Evolutionary conservation across 768 basidiomycete species (phyloP), one percentile per base, ranked within the genome.

Genomic region (Leccinellum luteum): DNA sequence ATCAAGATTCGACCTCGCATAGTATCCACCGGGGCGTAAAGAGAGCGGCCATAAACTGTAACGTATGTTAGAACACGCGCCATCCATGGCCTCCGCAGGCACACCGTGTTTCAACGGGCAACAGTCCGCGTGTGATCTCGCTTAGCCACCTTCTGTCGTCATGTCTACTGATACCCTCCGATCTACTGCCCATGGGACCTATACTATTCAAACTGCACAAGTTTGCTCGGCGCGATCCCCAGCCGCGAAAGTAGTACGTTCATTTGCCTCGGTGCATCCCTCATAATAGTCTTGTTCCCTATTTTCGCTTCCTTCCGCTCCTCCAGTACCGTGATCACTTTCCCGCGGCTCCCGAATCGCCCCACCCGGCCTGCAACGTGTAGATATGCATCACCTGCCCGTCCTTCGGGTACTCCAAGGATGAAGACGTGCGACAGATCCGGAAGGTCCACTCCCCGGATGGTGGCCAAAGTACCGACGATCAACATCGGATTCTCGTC

Each of bases 321-420:
- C 48, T 81, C 79, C 34, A 91, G 69, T 38, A 90, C 75, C 27
- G 78, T 83, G 56, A 92, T 75, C 52, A 90, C 87, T 71, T 82
- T 86, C 15, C 89, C 89, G 21, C 70, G 72, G 44, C 81, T 71
- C 47, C 86, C 85, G 67, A 89, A 87, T 57, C 89, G 79, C 21
- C 89, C 88, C n/a, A 86, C 87, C 13, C 90, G 83, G 14, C 90
- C 90, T 6, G 86, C 84, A 43, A 85, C 73, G 64, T 92, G 90
- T 61, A 85, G 58, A 67, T 92, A 92, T 41, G 76, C 77, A 61
- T 87, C 86, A 38, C 82, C 80, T 12, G 74, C 71, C 62, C 70
- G 73, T 30, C 76, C 79, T 57, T 81, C 79, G 6, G 83, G 80
- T 3, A 87, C 73, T 4, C 89, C 89, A 47, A 87, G 71, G 51